Percentiles rank a stretch among this genome's conserved stretches.
These are phyloP conservation scores for Stachybotrys chlorohalonatus DNA, from an alignment of 2,329 filamentous ascomycete species.

Conservation along the genomic window DNA sequence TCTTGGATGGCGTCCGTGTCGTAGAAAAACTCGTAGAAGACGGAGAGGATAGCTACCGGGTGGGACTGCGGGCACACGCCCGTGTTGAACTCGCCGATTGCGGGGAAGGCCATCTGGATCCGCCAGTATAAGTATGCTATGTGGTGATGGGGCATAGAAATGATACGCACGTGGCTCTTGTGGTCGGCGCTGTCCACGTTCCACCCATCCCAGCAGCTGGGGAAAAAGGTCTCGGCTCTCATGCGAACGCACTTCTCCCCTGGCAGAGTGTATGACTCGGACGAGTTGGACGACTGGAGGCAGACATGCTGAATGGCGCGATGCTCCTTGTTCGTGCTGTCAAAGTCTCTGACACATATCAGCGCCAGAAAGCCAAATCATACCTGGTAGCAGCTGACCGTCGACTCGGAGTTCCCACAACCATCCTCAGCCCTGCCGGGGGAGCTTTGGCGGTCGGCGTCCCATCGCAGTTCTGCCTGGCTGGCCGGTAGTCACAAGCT, in stretches of 20 bases:
- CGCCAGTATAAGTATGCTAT: neutral
- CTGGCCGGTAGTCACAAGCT: slow-evolving; percentile 15
- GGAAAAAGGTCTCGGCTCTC: slow-evolving; percentile 47
- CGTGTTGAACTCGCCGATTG: slow-evolving; percentile 16
- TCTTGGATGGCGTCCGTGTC: slow-evolving; percentile 21
- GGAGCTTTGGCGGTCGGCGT: neutral
- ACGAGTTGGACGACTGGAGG: slow-evolving; percentile 22
- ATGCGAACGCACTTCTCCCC: slow-evolving; percentile 35
- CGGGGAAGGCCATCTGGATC: slow-evolving; percentile 17
- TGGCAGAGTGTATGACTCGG: neutral
- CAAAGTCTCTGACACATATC: slow-evolving; percentile 24
- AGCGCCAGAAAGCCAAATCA: too few species aligned
- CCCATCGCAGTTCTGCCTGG: slow-evolving; percentile 12
- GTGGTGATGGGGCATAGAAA: neutral
- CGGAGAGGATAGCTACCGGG: slow-evolving; percentile 32
- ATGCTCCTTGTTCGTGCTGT: slow-evolving; percentile 32
- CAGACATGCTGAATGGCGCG: slow-evolving; percentile 48
- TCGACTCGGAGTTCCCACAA: neutral
- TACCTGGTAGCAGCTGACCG: neutral
- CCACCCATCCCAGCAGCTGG: slow-evolving; percentile 53
- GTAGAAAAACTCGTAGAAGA: slow-evolving; percentile 38
- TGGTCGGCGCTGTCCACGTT: slow-evolving; percentile 46
- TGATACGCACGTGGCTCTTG: slow-evolving; percentile 37
- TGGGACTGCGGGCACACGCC: slow-evolving; percentile 29
- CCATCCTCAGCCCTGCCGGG: neutral